phyloP scores from a whole-genome alignment of 2,329 filamentous ascomycete species.

The Fusarium staphyleae region DNA sequence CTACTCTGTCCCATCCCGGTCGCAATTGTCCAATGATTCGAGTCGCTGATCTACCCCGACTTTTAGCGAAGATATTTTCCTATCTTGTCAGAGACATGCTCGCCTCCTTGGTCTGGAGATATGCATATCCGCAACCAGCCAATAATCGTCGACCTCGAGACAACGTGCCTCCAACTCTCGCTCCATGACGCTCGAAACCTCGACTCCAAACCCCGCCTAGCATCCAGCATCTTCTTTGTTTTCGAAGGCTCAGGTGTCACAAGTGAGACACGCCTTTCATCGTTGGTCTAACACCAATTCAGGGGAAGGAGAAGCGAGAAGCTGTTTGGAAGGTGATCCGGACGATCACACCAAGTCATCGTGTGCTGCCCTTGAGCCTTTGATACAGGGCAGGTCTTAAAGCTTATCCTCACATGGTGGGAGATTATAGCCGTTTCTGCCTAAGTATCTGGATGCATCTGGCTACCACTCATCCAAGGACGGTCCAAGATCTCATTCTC shows the following conservation, averaged over 20 bases:
- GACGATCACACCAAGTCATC: constrained; percentile 22
- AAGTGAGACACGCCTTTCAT: constrained; percentile 21
- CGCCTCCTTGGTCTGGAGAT: constrained; percentile 22
- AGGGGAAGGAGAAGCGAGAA: constrained; percentile 27
- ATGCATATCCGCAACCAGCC: constrained; percentile 27
- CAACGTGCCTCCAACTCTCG: constrained; percentile 38
- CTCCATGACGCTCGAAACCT: constrained; percentile 25
- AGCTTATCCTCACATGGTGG: not conserved
- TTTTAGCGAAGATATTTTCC: constrained; percentile 36
- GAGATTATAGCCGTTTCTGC: constrained; percentile 11
- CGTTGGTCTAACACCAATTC: constrained; percentile 21
- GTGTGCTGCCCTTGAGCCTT: constrained; percentile 21
- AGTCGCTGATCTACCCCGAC: constrained; percentile 33
- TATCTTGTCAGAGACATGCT: constrained; percentile 27
- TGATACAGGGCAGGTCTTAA: constrained; percentile 5
- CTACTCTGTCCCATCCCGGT: constrained; percentile 15
- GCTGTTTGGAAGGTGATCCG: constrained; percentile 9
- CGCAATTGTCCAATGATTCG: constrained; percentile 31
- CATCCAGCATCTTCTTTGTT: constrained; percentile 2
- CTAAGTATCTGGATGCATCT: constrained; percentile 5
- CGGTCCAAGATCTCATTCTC: not conserved
- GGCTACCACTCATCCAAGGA: constrained; percentile 5
- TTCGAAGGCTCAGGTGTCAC: constrained; percentile 6
- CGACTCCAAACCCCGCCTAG: constrained; percentile 17
- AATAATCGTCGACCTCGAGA: constrained; percentile 30